These are phyloP conservation scores for Ustilago bromivora DNA, from an alignment of 1,284 basidiomycete species.

Conservation along the genomic window DNA sequence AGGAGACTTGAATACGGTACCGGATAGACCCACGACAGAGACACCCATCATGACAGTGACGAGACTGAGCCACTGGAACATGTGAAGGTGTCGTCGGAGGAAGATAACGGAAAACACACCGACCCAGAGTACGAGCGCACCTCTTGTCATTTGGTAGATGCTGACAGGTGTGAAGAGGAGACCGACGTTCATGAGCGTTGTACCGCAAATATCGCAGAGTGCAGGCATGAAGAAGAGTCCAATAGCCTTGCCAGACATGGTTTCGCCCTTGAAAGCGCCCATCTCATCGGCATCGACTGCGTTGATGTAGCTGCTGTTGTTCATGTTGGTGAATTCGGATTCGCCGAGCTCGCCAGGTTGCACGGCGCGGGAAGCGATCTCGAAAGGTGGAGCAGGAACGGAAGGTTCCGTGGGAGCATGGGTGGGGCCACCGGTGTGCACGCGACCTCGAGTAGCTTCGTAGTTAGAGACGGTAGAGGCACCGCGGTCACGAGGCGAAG, in stretches of 20 bases:
- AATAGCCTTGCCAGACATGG: constrained; percentile 41
- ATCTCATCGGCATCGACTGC: constrained; percentile 36
- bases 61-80: constrained; percentile 83
- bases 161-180: constrained; percentile 95
- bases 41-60: constrained; percentile 91
- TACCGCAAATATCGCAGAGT: constrained; percentile 85
- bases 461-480: constrained; percentile 37
- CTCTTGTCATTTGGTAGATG: constrained; percentile 96
- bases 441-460: constrained; percentile 41
- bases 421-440: constrained; percentile 40
- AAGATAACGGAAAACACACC: constrained; percentile 92
- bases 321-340: constrained; percentile 26
- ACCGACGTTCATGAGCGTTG: constrained; percentile 94
- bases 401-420: constrained; percentile 46
- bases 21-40: constrained; percentile 88
- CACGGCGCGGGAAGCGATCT: constrained; percentile 44
- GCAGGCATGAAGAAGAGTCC: constrained; percentile 84
- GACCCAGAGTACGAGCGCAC: constrained; percentile 96
- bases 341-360: constrained; percentile 47
- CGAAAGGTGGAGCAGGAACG: constrained; percentile 42
- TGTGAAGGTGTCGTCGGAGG: constrained; percentile 73
- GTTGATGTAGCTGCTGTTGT: constrained; percentile 44
- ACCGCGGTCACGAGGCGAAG: constrained; percentile 23
- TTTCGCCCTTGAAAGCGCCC: constrained; percentile 37
- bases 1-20: constrained; percentile 69